Conservation (phyloP, 1,284 basidiomycete species). For the Tylopilus orsonianus region DNA sequence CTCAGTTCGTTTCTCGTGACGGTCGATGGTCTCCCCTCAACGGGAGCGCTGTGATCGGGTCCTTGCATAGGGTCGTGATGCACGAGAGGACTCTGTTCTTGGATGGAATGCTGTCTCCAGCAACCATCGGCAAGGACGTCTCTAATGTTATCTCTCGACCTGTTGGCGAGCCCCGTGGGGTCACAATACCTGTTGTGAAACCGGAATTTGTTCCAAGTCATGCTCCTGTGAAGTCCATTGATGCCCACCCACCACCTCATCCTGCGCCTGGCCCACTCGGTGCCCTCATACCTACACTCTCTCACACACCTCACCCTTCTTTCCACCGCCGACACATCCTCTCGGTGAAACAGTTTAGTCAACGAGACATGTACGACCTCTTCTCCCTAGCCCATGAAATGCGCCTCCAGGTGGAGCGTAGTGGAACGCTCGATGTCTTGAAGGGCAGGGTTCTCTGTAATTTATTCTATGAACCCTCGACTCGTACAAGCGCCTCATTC, state of each 20-base stretch:
- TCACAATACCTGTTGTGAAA: constrained; percentile 20
- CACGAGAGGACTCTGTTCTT: constrained; percentile 92
- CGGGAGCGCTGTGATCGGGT: constrained; percentile 65
- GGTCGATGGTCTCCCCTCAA: constrained; percentile 86
- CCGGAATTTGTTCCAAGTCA: constrained; percentile 33
- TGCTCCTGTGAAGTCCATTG: constrained; percentile 24
- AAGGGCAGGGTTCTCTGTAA: constrained; percentile 91
- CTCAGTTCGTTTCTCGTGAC: constrained; percentile 52
- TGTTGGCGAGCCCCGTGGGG: constrained; percentile 27
- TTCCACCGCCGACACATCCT: constrained; percentile 91
- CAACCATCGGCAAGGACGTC: constrained; percentile 75
- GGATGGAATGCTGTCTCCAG: constrained; percentile 77
- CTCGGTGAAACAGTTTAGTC: constrained; percentile 91
- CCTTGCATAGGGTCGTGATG: constrained; percentile 89
- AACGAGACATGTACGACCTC: constrained; percentile 90
- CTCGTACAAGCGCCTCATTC: constrained; percentile 94
- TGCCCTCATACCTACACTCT: constrained; percentile 36
- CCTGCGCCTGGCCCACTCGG: constrained; percentile 23
- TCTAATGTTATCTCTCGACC: constrained; percentile 63
- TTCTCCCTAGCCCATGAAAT: constrained; percentile 97
- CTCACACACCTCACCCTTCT: constrained; percentile 60
- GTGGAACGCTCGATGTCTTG: constrained; percentile 86
- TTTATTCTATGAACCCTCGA: constrained; percentile 98
- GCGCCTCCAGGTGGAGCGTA: constrained; percentile 92
- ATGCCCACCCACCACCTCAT: constrained; percentile 22